Conservation (phyloP, 1,284 basidiomycete genomes). For the Takashimella koratensis region DNA sequence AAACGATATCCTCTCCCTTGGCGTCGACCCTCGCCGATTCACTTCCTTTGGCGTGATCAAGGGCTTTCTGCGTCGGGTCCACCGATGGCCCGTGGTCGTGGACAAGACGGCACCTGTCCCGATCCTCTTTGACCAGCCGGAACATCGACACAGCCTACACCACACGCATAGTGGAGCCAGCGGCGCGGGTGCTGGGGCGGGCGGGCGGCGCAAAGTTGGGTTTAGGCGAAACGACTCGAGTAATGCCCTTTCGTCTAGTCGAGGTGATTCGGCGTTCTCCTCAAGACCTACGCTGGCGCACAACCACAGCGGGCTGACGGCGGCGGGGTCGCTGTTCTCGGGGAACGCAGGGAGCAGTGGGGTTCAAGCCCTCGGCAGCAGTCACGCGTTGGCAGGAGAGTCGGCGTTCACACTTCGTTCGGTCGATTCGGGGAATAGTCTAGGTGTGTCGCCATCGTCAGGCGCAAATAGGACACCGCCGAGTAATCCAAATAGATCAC, state of each 20-base stretch:
- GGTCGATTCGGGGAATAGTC: constrained; percentile 3
- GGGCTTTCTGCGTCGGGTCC: constrained; percentile 87
- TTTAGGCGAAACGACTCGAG: neutral
- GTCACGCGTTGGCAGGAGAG: constrained; percentile 16
- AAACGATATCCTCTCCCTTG: constrained; percentile 64
- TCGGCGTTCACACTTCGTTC: constrained; percentile 40
- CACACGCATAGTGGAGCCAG: neutral
- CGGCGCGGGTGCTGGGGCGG: neutral
- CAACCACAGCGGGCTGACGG: neutral
- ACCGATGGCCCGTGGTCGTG: constrained; percentile 74
- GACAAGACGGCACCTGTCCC: constrained; percentile 18
- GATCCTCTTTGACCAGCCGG: neutral
- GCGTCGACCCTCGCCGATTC: constrained; percentile 88
- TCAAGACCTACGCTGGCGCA: neutral
- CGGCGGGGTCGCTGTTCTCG: neutral
- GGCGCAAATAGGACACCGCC: neutral
- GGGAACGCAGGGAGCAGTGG: too few species aligned
- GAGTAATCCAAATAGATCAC: neutral
- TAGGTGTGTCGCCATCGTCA: constrained; percentile 32
- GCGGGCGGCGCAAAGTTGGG: neutral
- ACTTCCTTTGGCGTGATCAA: constrained; percentile 99
- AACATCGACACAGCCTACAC: neutral
- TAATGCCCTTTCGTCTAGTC: too few species aligned
- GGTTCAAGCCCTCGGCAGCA: neutral
- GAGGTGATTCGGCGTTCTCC: constrained; percentile 10